Evolutionary conservation across 805 yeast genomes (phyloP), one percentile per base, ranked within the genome.

Genomic region (Cyberlindnera samutprakarnensis): DNA sequence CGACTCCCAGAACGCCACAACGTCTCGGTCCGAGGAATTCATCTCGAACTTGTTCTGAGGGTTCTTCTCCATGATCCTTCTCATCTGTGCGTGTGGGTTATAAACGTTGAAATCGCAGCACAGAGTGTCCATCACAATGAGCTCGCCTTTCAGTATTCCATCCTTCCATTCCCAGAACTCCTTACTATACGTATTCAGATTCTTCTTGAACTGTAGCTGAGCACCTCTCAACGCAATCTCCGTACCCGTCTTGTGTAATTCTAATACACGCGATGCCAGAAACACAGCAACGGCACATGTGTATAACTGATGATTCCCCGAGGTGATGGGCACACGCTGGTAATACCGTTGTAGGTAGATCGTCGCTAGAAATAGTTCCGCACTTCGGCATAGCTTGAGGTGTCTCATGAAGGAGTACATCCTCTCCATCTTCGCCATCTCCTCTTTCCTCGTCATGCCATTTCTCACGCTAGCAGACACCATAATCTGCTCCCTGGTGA

Each of bases 81-180:
- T 25, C 13, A 32, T 12, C 25, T 31, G 31, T 4, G 23, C 23
- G 17, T 31, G 38, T 7, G 54, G 54, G 15, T 42, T 36, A 2
- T 28, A 24, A 2, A 47, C 14, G 22, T 34, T 38, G 16, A 50
- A 37, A 27, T 50, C 54, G 25, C 43, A 50, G 16, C 53, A 47
- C 3, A 50, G 37, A 9, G 27, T 40, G 5, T 45, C 51, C 49
- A 48, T 42, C 12, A 48, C 36, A 5, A 18, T 13, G 30, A 38
- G 29, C 26, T 50, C 54, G n/a, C 27, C 13, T 9, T 25, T 32
- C 10, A 36, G 28, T 4, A 47, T 15, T 18, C 15, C 32, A 32
- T 50, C 53, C 25, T 33, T 44, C 16, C 29, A 22, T 1, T 15
- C 19, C 41, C 47, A 50, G 8, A 18, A 28, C 22, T 41, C 41